Percentiles rank a stretch among this genome's conserved stretches.
phyloP scores from a whole-genome alignment of 805 yeast genomes.

The Tetrapisispora fleetii region DNA sequence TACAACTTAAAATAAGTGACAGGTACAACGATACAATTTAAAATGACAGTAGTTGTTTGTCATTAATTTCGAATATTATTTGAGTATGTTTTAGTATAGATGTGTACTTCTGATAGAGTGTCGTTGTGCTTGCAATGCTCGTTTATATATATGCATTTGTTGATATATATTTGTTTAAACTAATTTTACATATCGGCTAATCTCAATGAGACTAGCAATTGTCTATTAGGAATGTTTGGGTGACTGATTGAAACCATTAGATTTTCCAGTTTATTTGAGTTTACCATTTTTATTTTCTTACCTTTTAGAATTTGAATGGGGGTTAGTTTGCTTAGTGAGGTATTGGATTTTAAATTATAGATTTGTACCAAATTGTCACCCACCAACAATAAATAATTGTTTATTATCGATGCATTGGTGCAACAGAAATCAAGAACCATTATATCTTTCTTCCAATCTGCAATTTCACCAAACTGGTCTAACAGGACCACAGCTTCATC shows the following conservation, averaged over 20 bases:
- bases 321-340: slow-evolving; percentile 28
- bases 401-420: slow-evolving; percentile 33
- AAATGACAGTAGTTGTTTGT: no score
- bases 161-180: neutral
- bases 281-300: slow-evolving; percentile 46
- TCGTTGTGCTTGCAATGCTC: no score
- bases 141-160: no score
- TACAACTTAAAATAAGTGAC: no score
- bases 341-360: slow-evolving; percentile 36
- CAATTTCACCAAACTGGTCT: slow-evolving; percentile 47
- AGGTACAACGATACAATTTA: no score
- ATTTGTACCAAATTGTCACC: slow-evolving; percentile 64
- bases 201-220: slow-evolving; percentile 34
- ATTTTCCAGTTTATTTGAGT: slow-evolving; percentile 29
- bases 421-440: slow-evolving; percentile 36
- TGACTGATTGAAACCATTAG: slow-evolving; percentile 47
- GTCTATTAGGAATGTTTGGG: slow-evolving; percentile 53
- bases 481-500: slow-evolving; percentile 60
- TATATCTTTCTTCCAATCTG: slow-evolving; percentile 31
- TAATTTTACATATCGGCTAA: neutral
- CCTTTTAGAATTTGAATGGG: slow-evolving; percentile 65
- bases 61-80: no score
- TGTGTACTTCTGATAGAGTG: no score
- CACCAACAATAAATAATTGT: slow-evolving; percentile 42
- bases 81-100: no score